Evolutionary conservation across 1,284 basidiomycete species (phyloP).

Genomic region (Rhodotorula sp.): DNA sequence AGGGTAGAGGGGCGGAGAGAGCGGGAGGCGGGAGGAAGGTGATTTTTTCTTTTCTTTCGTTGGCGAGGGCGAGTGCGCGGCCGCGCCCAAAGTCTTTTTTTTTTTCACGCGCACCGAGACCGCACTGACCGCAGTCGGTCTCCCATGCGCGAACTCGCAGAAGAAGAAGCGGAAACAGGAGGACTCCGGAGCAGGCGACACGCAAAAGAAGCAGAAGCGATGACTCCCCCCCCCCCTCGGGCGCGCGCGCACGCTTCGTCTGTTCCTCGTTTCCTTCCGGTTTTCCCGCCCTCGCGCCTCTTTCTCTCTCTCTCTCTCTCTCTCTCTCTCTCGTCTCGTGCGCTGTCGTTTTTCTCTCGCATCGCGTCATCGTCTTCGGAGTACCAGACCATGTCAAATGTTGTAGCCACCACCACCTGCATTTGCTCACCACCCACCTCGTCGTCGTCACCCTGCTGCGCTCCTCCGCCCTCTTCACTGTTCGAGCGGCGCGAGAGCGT

Average conservation of each 20-base stretch:
- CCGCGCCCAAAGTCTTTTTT: no score
- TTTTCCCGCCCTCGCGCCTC: not conserved
- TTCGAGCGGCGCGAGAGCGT: no score
- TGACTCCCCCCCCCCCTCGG: not conserved
- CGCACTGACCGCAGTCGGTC: no score
- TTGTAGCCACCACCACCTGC: not conserved
- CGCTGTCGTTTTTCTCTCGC: not conserved
- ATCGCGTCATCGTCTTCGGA: not conserved
- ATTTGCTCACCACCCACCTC: not conserved
- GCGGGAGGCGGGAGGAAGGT: slow-evolving; percentile 15
- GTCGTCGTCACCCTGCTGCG: not conserved
- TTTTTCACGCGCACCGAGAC: no score
- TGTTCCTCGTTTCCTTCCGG: not conserved
- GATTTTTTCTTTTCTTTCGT: not conserved
- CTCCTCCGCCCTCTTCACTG: no score
- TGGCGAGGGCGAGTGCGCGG: not conserved
- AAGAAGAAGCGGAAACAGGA: slow-evolving; percentile 36
- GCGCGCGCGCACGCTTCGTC: no score
- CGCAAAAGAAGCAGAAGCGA: slow-evolving; percentile 30
- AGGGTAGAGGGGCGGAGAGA: slow-evolving; percentile 1
- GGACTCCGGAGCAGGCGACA: not conserved
- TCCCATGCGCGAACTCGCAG: slow-evolving; percentile 1
- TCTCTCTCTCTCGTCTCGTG: not conserved
- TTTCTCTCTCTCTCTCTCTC: not conserved
- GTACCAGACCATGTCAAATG: not conserved